Evolutionary conservation across 257 asterid genomes (phyloP), one percentile per base, ranked within the genome.

Genomic region (Echium plantagineum): DNA sequence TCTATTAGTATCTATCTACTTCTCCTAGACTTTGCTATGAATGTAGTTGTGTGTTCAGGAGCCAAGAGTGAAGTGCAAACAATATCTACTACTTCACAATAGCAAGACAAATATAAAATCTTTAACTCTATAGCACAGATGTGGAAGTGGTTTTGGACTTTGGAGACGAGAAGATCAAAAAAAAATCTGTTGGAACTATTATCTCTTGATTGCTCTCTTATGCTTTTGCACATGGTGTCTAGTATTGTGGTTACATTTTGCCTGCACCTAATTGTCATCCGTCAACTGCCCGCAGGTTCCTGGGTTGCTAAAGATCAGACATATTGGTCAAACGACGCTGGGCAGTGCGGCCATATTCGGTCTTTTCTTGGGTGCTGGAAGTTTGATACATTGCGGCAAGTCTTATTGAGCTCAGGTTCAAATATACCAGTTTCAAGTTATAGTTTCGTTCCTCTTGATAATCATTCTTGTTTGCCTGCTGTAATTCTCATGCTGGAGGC

Each of bases 301-400:
- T 5, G 95, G 94, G 26, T 72, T 85, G 21, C 64, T 85, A 42
- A 88, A 88, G 78, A 86, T 88, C 57, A 78, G 96, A 30, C 71
- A 88, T 55, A 88, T 83, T 63, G 96, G 96, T 42, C 94, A 85
- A 70, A 85, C 94, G 0, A 85, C 96, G 0, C 58, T 85, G 4
- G 94, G 95, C 57, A 83, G 96, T 71, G 96, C 96, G 58, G 96
- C 96, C 7, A 68, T 87, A 7, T 87, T 84, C 68, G 96, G 96
- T 55, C 96, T 87, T 62, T 84, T 87, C 78, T 71, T 84, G 66
- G 91, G 94, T n/a, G 96, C 96, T 54, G 94, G 94, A 77, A 84
- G 96, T 77, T 83, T 88, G 73, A 88, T 88, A 72, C 94, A 88
- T 57, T 85, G 96, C 61, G 95, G 90, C 52, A 85, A 83, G 70